Evolutionary conservation across 371 early-diverging fungal species (phyloP).

Genomic region (Apophysomyces sp.): DNA sequence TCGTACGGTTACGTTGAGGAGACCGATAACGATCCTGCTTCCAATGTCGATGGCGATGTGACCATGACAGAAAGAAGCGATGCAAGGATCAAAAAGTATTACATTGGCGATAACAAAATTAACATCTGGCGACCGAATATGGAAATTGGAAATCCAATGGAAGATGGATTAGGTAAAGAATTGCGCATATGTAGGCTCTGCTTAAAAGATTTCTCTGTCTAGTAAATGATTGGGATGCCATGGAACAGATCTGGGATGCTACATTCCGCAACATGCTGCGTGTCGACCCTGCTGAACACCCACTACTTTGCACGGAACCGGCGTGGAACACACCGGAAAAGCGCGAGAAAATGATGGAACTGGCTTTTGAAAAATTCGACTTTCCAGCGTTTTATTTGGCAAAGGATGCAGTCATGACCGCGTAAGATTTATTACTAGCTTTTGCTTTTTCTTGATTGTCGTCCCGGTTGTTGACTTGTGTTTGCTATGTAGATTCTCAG

Average conservation of each 20-base stretch:
- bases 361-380: slow-evolving; percentile 92
- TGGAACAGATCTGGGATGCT: slow-evolving; percentile 88
- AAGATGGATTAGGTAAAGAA: slow-evolving; percentile 66
- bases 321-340: slow-evolving; percentile 85
- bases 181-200: too few species aligned
- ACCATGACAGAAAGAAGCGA: slow-evolving; percentile 28
- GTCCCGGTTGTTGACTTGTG: background rate
- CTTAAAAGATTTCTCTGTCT: slow-evolving; percentile 4
- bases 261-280: slow-evolving; percentile 69
- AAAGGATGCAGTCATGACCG: slow-evolving; percentile 87
- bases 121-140: slow-evolving; percentile 74
- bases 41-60: slow-evolving; percentile 34
- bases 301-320: slow-evolving; percentile 85
- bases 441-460: background rate
- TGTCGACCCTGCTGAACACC: slow-evolving; percentile 78
- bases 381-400: slow-evolving; percentile 93
- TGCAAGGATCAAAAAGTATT: slow-evolving; percentile 46
- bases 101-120: slow-evolving; percentile 79
- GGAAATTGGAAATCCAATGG: slow-evolving; percentile 78
- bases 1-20: slow-evolving; percentile 36
- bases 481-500: slow-evolving; percentile 71
- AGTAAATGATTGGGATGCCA: slow-evolving; percentile 93
- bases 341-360: slow-evolving; percentile 85
- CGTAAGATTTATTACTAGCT: slow-evolving; percentile 52
- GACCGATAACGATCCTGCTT: slow-evolving; percentile 14